Base-by-base conservation (phyloP, 805 yeast species). In the Sugiyamaella valdiviana region DNA sequence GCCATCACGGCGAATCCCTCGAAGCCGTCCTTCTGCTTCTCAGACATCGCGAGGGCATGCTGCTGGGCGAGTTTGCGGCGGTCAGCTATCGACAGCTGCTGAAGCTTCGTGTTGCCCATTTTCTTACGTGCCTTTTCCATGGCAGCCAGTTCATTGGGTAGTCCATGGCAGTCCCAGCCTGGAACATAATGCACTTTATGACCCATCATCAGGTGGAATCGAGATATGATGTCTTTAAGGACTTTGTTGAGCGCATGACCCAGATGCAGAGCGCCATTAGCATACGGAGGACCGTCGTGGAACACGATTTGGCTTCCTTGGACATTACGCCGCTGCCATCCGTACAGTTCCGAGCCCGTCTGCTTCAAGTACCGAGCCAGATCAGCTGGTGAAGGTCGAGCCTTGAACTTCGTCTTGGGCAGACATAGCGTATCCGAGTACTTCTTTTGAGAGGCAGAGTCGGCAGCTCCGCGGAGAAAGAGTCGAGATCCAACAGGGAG, bases 161-260 rank as follows among this genome's bases (percentile, higher is more conserved):
- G 70, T 0, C 99, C 99, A 68, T 93, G 99, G 62, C 99, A 93
- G 64, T 93, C 99, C 98, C 99, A 93, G 0, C 99, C 99, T 0
- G 98, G 96, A 38, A 75, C 74, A 60, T 86, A 93, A 45, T 75
- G 72, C 2, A 93, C 79, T 43, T 74, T 73, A 51, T 79, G 74
- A 14, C 88, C 85, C 36, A 72, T 65, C 17, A 82, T 63, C 21
- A 90, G 68, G 59, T 87, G 80, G 56, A 70, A 82, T 45, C 99
- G 71, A 53, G 79, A 78, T 40, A 91, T 78, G 41, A 93, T 80
- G 65, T 93, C 99, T 64, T 93, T 93, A 48, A 88, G 65, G 17
- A 89, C 77, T 62, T 93, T 91, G 69, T 93, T 93, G 58, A 93
- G 67, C 0, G 98, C 87, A 67, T 93, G 99, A 16, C 48, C 98